A percentile compares a stretch with the other conserved stretches of the same genome.
Conservation (phyloP, 495 filamentous ascomycete genomes). For the Tuber brumale region DNA sequence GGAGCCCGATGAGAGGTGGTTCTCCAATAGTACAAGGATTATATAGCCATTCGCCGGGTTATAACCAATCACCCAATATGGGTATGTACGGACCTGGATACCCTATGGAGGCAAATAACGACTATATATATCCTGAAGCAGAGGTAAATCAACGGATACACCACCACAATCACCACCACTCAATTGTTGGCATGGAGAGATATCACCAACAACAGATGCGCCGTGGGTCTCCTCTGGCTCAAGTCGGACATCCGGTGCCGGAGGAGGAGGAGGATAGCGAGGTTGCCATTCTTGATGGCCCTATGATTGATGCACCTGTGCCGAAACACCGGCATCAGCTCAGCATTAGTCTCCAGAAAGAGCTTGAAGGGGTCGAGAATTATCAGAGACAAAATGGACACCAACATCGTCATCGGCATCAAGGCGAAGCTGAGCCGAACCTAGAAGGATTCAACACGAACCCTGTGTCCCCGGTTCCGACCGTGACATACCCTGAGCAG, state of each 20-base stretch:
- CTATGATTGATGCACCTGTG: conserved; percentile 54
- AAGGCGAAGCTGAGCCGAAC: conserved; percentile 12
- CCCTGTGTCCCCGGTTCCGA: conserved; percentile 43
- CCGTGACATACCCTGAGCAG: conserved; percentile 35
- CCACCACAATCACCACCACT: conserved; percentile 35
- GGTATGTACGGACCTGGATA: conserved; percentile 18
- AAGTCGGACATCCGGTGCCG: conserved; percentile 28
- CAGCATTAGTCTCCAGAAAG: conserved; percentile 69
- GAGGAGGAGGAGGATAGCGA: conserved; percentile 22
- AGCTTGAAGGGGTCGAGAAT: conserved; percentile 64
- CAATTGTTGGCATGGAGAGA: conserved; percentile 43
- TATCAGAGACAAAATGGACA: conserved; percentile 53
- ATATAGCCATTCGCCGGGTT: conserved; percentile 12
- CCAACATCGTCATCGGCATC: conserved; percentile 24
- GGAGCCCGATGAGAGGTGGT: conserved; percentile 33
- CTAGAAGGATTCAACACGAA: conserved; percentile 39
- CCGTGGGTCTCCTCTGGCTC: conserved; percentile 43
- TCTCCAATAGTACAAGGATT: conserved; percentile 33
- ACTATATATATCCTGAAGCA: conserved; percentile 26
- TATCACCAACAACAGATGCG: conserved; percentile 43
- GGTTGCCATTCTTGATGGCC: conserved; percentile 9
- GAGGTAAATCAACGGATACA: conserved; percentile 23
- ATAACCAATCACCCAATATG: conserved; percentile 31
- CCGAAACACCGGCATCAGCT: conserved; percentile 63
- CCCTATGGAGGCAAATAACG: conserved; percentile 21